Conservation (phyloP, 31 red algal species). For the Endocladia muricata region DNA sequence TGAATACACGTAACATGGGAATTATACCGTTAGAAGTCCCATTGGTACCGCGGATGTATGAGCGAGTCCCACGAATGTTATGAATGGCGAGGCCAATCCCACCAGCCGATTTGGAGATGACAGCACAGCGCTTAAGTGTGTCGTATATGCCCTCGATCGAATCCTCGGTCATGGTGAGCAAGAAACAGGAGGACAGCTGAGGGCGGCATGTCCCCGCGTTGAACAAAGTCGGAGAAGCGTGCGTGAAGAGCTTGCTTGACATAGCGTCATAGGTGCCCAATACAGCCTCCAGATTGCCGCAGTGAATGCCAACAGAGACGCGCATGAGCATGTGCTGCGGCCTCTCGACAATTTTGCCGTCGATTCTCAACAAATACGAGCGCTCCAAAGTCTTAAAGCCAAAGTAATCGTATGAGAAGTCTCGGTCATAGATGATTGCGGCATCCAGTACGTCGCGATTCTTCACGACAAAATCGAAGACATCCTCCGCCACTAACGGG, state of each 20-base stretch:
- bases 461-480: slow-evolving; percentile 62
- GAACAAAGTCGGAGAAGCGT: slow-evolving; percentile 96
- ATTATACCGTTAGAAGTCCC: slow-evolving; percentile 97
- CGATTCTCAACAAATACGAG: slow-evolving; percentile 89
- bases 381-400: slow-evolving; percentile 97
- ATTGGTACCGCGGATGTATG: slow-evolving; percentile 96
- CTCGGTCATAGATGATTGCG: slow-evolving; percentile 94
- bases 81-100: slow-evolving; percentile 92
- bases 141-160: slow-evolving; percentile 98
- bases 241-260: slow-evolving; percentile 92
- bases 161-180: slow-evolving; percentile 93
- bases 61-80: slow-evolving; percentile 84
- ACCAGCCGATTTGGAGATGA: slow-evolving; percentile 92
- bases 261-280: slow-evolving; percentile 87
- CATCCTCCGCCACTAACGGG: slow-evolving; percentile 77
- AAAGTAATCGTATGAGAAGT: slow-evolving; percentile 97
- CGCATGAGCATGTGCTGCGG: slow-evolving; percentile 99
- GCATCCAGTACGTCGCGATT: slow-evolving; percentile 78
- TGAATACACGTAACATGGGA: slow-evolving; percentile 97
- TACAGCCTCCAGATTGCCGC: slow-evolving; percentile 75
- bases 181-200: slow-evolving; percentile 93
- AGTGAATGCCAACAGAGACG: slow-evolving; percentile 90
- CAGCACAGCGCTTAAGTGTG: slow-evolving; percentile 93
- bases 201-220: slow-evolving; percentile 92
- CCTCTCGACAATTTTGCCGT: slow-evolving; percentile 91